Base-by-base conservation (phyloP, 257 asterid genomes). In the Datura wrightii region DNA sequence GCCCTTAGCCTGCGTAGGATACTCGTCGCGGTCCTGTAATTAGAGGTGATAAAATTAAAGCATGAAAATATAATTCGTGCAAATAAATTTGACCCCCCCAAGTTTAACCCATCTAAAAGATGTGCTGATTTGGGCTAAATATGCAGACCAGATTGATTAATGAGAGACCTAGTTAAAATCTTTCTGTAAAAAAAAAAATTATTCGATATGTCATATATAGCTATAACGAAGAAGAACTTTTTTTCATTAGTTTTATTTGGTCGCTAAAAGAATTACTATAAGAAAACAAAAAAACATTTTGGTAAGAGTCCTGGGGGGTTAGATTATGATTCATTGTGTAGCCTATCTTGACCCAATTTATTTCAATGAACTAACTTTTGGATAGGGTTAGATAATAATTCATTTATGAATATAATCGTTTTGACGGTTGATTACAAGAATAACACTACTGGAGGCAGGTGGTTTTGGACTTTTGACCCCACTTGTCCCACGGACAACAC, bases 1-100 rank as follows among this genome's bases (percentile, higher is more conserved):
- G 5, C 92, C 90, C 41, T 86, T 89, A 24, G 94, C 96, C 8
- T 54, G 84, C 31, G 86, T 55, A 2, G 94, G 96, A 44, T 34
- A 84, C 3, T 81, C 79, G 1, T 86, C 84, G 0, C 85, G 62
- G 3, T 90, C 93, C 41, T 86, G 50, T 8, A 93, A 94, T 69
- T 4, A 39, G 8, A 8, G 34, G 19, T 16, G 34, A 16, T 39
- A 69, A 39, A 39, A 69, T 39, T n/a, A 67, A n/a, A 31, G 1
- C 50, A 31, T 67, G 6, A 67, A 67, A 67, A 67, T 24, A 24
- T 24, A 39, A 39, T 13, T 39, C 18, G 34, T 19, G 2, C 4
- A n/a, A 19, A 8, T 59, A 18, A n/a, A n/a, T 3, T n/a, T 59
- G 53, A 69, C 7, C 3, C 0, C 3, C 8, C 11, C 10, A 8